Conservation (phyloP, 2,329 filamentous ascomycete genomes). For the Diaporthe eres region DNA sequence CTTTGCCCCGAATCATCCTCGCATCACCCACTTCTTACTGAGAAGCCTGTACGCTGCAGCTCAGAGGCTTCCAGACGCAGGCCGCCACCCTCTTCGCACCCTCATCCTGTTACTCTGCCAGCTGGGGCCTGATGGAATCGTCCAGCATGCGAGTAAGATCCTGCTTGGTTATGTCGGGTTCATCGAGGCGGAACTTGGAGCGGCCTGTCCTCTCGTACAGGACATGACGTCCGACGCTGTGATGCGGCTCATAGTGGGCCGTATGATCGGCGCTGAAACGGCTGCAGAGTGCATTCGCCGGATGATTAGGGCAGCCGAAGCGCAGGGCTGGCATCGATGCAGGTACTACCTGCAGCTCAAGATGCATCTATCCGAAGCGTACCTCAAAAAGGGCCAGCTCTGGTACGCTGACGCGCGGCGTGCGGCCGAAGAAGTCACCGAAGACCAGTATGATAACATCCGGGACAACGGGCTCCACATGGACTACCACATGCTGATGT, state of each 20-base stretch:
- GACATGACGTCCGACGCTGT: background rate
- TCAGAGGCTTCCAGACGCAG: background rate
- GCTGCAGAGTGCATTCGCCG: background rate
- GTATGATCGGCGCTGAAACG: background rate
- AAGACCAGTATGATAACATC: background rate
- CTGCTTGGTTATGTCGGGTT: background rate
- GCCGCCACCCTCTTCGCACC: background rate
- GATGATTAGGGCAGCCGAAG: background rate
- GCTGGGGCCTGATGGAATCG: background rate
- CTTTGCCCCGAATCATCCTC: background rate
- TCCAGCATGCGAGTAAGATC: background rate
- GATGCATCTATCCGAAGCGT: background rate
- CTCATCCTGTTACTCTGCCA: background rate
- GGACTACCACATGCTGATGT: background rate
- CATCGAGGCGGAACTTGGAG: background rate
- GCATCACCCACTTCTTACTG: background rate
- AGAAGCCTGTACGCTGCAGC: background rate
- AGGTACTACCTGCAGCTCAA: background rate
- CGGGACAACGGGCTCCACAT: background rate
- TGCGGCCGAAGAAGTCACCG: background rate
- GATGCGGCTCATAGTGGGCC: background rate
- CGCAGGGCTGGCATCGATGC: background rate
- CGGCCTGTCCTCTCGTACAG: background rate
- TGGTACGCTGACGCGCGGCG: background rate
- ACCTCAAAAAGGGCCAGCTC: background rate